A percentile compares a stretch with the other conserved stretches of the same genome.
Evolutionary conservation across 1,284 basidiomycete genomes (phyloP).

Genomic region (Schizophyllum commune): DNA sequence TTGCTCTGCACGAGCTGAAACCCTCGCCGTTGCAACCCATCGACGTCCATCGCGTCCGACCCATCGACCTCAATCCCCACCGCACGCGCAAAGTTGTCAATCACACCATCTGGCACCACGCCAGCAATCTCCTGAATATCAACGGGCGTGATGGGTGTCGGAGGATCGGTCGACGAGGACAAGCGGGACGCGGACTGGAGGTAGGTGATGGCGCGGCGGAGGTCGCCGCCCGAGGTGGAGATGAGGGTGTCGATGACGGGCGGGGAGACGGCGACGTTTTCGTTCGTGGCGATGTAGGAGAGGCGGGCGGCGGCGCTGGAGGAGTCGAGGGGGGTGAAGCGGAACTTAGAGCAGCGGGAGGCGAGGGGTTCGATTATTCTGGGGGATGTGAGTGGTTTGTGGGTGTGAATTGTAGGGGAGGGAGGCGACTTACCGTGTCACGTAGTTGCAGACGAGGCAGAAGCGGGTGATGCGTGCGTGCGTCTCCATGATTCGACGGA

Average conservation of each 20-base stretch:
- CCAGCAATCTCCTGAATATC: slow-evolving; percentile 98
- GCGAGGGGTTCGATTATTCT: slow-evolving; percentile 99
- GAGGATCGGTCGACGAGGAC: slow-evolving; percentile 60
- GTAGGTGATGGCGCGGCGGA: slow-evolving; percentile 98
- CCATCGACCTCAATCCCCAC: slow-evolving; percentile 67
- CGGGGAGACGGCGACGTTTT: slow-evolving; percentile 42
- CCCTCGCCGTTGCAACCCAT: slow-evolving; percentile 29
- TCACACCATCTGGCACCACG: slow-evolving; percentile 75
- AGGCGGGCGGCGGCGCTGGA: slow-evolving; percentile 73
- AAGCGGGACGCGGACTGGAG: slow-evolving; percentile 93
- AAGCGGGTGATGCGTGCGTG: slow-evolving; percentile 96
- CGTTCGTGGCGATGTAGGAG: slow-evolving; percentile 68
- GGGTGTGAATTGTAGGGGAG: slow-evolving; percentile 3
- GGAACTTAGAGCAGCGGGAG: slow-evolving; percentile 98
- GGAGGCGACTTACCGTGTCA: slow-evolving; percentile 75
- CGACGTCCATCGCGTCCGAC: slow-evolving; percentile 42
- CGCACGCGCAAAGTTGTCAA: slow-evolving; percentile 61
- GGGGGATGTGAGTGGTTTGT: not conserved
- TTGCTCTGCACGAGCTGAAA: slow-evolving; percentile 71
- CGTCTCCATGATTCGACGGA: slow-evolving; percentile 97
- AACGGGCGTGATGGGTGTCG: slow-evolving; percentile 60
- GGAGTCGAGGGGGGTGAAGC: slow-evolving; percentile 89
- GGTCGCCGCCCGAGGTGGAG: slow-evolving; percentile 81
- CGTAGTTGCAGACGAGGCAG: slow-evolving; percentile 99
- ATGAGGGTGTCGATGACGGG: slow-evolving; percentile 70